A percentile compares a stretch with the other conserved stretches of the same genome.
Conservation (phyloP, 768 basidiomycete species). For the Phlegmacium glaucopus region DNA sequence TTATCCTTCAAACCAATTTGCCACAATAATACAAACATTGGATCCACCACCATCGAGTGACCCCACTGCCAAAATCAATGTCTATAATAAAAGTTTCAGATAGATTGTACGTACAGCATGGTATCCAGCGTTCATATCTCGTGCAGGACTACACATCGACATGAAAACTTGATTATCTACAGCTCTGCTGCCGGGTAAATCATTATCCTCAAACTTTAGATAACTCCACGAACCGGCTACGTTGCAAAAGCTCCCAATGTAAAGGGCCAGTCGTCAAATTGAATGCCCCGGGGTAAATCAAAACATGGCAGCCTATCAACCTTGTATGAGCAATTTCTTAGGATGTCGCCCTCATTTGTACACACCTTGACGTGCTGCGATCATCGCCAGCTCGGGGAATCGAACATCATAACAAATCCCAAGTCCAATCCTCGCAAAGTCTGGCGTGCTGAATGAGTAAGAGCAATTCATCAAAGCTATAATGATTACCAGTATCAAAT, state of each 20-base stretch:
- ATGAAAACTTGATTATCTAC: slow-evolving; percentile 97
- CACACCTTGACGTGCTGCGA: slow-evolving; percentile 79
- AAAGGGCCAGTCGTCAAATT: slow-evolving; percentile 93
- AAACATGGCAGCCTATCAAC: slow-evolving; percentile 69
- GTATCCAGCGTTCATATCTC: slow-evolving; percentile 77
- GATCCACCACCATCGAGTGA: slow-evolving; percentile 88
- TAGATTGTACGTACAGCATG: slow-evolving; percentile 64
- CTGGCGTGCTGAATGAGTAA: slow-evolving; percentile 33
- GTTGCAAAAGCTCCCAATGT: slow-evolving; percentile 92
- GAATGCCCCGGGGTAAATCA: slow-evolving; percentile 95
- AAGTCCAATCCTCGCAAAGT: slow-evolving; percentile 95
- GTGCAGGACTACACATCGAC: slow-evolving; percentile 93
- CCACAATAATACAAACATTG: slow-evolving; percentile 53
- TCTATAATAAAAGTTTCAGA: background rate
- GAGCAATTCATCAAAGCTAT: background rate
- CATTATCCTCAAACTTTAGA: background rate
- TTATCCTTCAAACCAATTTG: background rate
- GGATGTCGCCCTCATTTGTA: background rate
- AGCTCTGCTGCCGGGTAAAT: slow-evolving; percentile 51
- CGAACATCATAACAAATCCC: slow-evolving; percentile 97
- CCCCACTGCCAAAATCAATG: slow-evolving; percentile 58
- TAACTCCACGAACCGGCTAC: slow-evolving; percentile 49
- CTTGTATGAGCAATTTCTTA: background rate
- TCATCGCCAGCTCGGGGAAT: slow-evolving; percentile 92
- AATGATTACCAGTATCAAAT: slow-evolving; percentile 77